Evolutionary conservation across 257 asterid species (phyloP), one percentile per base, ranked within the genome.

Genomic region (Solanum medicagineum): DNA sequence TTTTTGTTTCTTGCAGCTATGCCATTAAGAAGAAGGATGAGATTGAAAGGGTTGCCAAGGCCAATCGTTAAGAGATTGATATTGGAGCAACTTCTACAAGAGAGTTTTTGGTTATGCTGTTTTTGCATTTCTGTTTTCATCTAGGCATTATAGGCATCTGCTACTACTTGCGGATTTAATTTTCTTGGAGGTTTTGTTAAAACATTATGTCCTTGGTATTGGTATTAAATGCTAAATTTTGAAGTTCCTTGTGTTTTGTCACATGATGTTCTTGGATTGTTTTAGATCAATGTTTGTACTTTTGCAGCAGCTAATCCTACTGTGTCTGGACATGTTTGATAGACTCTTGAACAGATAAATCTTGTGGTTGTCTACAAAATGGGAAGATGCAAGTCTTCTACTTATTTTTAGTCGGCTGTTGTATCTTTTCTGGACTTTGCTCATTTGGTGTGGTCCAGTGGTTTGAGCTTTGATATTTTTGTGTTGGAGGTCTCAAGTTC

Each of bases 1-100:
- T 2, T 42, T 12, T 12, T 26, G 36, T n/a, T 5, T 5, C n/a
- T 80, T 29, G 88, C 94, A 95, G 98, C 92, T 95, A 93, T 85
- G 98, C 98, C 12, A 95, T 95, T 7, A 95, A 95, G 87, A 95
- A 93, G 97, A 95, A 95, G 84, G 97, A 94, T 13, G 97, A 94
- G 93, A 93, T 94, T 85, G 98, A 94, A 90, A 92, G 97, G 88
- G 98, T 95, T 89, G 97, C 97, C 51, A 95, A 93, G 93, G 98
- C 97, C 85, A 93, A 95, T 87, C 95, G 97, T 92, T 95, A 66
- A 91, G 88, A n/a, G 15, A 70, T 65, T 59, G 49, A 55, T 45
- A 8, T 44, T 68, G 77, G 85, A 59, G 45, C 45, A 53, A 69
- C 77, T 32, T 29, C 57, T 59, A 8, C 26, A 26, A 44, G 56